These are phyloP conservation scores for Trichoderma sp. DNA, from an alignment of 2,329 filamentous ascomycete genomes.

Conservation along the genomic window DNA sequence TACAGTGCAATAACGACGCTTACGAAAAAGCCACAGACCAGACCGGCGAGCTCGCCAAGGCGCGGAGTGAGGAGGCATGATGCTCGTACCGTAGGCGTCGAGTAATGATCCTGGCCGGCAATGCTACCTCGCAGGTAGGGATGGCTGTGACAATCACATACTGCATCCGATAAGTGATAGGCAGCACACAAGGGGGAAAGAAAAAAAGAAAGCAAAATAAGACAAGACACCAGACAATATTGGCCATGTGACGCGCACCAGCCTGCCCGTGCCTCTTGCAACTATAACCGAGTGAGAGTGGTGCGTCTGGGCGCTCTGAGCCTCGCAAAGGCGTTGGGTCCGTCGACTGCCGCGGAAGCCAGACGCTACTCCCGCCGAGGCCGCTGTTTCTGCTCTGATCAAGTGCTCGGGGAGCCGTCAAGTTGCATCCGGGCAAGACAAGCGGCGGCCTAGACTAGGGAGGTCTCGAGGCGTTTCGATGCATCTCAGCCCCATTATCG, in stretches of 20 bases:
- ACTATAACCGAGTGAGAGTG: background rate
- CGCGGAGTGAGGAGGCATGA: background rate
- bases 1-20: background rate
- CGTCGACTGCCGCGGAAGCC: slow-evolving; percentile 1
- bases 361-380: background rate
- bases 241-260: slow-evolving; percentile 2
- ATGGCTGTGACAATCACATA: slow-evolving; percentile 2
- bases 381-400: slow-evolving; percentile 6
- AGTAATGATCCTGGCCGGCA: background rate
- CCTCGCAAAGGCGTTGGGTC: background rate
- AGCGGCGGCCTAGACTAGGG: background rate
- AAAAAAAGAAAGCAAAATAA: background rate
- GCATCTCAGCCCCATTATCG: slow-evolving; percentile 12
- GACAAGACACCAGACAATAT: background rate
- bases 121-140: background rate
- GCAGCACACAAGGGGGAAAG: background rate
- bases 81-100: background rate
- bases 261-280: background rate
- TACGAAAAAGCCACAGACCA: background rate
- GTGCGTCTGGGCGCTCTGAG: background rate
- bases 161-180: background rate
- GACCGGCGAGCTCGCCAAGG: background rate
- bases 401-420: slow-evolving; percentile 4
- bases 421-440: slow-evolving; percentile 14
- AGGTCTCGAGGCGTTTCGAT: slow-evolving; percentile 7